Conservation (phyloP, 1,284 basidiomycete genomes). For the Phylloporus gajari region DNA sequence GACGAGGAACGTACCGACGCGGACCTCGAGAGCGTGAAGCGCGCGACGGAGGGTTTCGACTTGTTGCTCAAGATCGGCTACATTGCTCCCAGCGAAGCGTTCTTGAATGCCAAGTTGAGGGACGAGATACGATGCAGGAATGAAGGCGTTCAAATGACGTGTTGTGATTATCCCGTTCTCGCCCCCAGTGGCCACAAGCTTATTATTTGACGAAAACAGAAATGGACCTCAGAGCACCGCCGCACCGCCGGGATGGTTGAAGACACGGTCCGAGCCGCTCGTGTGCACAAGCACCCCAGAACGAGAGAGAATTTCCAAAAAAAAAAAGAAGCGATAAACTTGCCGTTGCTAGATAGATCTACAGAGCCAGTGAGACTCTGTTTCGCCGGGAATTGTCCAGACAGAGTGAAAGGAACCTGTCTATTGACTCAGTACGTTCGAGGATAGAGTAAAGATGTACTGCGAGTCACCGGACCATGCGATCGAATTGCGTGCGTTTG, state of each 20-base stretch:
- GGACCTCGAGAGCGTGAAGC: not conserved
- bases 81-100: not conserved
- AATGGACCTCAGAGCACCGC: not conserved
- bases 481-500: conserved; percentile 2
- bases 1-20: not conserved
- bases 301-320: not conserved
- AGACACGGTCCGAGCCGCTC: not conserved
- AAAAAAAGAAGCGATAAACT: conserved; percentile 6
- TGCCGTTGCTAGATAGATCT: conserved; percentile 4
- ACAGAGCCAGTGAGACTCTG: conserved; percentile 1
- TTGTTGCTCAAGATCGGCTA: not conserved
- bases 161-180: conserved; percentile 6
- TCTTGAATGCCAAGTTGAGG: not conserved
- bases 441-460: conserved; percentile 5
- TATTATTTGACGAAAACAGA: conserved; percentile 1
- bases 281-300: conserved; percentile 3
- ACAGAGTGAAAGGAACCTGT: not conserved
- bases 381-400: conserved; percentile 4
- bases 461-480: conserved; percentile 5
- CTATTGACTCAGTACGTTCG: not conserved
- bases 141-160: not conserved
- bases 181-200: conserved; percentile 1
- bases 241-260: not conserved
- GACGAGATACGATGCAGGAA: not conserved
- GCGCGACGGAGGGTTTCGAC: not conserved